Conservation (phyloP, 2,329 filamentous ascomycete genomes). For the Alternaria hordeiaustralica region DNA sequence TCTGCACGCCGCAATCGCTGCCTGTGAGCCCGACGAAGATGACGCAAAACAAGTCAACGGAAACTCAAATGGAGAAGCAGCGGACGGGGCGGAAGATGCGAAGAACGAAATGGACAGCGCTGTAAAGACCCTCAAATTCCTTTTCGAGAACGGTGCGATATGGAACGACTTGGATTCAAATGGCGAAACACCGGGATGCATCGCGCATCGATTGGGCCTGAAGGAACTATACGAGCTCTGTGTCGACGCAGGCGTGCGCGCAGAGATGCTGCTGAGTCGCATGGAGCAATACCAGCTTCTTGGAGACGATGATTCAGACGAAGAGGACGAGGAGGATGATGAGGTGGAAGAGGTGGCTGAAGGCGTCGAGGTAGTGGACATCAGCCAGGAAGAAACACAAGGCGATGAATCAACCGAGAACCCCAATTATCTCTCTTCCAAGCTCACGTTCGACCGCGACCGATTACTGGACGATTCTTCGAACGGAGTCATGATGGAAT, state of each 20-base stretch:
- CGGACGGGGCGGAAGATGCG: conserved; percentile 37
- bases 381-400: conserved; percentile 29
- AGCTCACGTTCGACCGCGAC: conserved; percentile 56
- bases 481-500: conserved; percentile 62
- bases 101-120: conserved; percentile 59
- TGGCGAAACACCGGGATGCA: conserved; percentile 89
- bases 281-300: conserved; percentile 83
- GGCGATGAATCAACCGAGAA: conserved; percentile 50
- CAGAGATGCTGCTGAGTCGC: conserved; percentile 83
- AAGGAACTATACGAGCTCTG: conserved; percentile 78
- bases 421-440: conserved; percentile 56
- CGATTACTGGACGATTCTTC: conserved; percentile 56
- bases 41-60: conserved; percentile 42
- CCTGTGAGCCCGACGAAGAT: conserved; percentile 52
- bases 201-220: conserved; percentile 74
- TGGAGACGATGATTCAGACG: conserved; percentile 61
- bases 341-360: conserved; percentile 38
- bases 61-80: conserved; percentile 29
- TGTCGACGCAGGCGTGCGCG: conserved; percentile 87
- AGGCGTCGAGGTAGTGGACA: conserved; percentile 35
- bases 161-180: conserved; percentile 94
- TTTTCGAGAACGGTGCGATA: conserved; percentile 88
- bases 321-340: conserved; percentile 56
- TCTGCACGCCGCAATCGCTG: conserved; percentile 86
- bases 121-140: conserved; percentile 71